These are phyloP conservation scores for Penicillium ochrochloron DNA, from an alignment of 495 filamentous ascomycete genomes.

Conservation along the genomic window DNA sequence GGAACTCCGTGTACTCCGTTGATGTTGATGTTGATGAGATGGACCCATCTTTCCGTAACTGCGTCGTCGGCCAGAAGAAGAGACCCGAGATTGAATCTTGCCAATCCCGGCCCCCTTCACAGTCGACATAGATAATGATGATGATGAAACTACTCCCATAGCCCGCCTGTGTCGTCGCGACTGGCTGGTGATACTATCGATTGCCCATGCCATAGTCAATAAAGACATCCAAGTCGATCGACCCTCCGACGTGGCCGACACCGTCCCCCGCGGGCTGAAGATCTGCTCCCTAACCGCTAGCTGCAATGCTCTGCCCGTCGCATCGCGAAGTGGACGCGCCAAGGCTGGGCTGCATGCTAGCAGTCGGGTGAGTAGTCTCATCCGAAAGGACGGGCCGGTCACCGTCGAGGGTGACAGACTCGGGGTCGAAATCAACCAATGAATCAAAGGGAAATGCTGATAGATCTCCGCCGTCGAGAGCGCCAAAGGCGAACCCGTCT, in stretches of 20 bases:
- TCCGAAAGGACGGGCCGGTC: conserved; percentile 59
- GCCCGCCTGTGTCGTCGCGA: conserved; percentile 39
- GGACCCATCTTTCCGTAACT: conserved; percentile 35
- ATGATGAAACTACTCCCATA: neutral
- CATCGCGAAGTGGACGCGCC: conserved; percentile 90
- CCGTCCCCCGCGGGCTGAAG: conserved; percentile 34
- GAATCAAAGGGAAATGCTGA: conserved; percentile 79
- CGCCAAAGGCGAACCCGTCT: conserved; percentile 74
- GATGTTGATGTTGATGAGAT: conserved; percentile 10
- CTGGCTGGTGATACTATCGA: conserved; percentile 46
- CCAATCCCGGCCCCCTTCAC: conserved; percentile 4
- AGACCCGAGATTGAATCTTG: neutral
- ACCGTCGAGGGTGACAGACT: conserved; percentile 53
- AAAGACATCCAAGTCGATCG: conserved; percentile 51
- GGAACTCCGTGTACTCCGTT: conserved; percentile 45
- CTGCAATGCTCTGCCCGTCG: conserved; percentile 88
- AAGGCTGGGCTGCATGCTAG: conserved; percentile 85
- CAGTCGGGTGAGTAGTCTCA: conserved; percentile 59
- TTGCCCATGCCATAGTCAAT: conserved; percentile 52
- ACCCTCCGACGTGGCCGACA: conserved; percentile 39
- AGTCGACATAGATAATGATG: conserved; percentile 17
- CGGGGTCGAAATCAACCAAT: conserved; percentile 80
- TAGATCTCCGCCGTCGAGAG: conserved; percentile 58
- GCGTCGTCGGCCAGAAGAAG: conserved; percentile 45
- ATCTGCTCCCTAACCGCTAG: conserved; percentile 51